Conservation (phyloP, 148 eudicot genomes). For the Amaranthus cruentus region DNA sequence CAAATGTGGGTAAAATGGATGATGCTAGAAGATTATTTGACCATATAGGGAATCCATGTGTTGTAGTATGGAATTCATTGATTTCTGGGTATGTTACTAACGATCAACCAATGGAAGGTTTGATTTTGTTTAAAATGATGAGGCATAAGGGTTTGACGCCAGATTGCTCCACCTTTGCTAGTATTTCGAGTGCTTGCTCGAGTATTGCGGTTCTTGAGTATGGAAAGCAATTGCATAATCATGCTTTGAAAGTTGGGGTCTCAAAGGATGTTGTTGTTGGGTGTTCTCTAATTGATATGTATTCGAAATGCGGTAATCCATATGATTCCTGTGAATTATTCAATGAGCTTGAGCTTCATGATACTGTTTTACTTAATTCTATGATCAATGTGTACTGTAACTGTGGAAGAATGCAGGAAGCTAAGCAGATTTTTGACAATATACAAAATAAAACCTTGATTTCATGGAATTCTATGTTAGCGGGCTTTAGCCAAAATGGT, state of each 20-base stretch:
- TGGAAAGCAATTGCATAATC: conserved; percentile 63
- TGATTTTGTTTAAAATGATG: conserved; percentile 48
- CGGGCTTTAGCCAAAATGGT: conserved; percentile 77
- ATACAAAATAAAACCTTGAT: conserved; percentile 63
- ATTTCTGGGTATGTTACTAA: conserved; percentile 68
- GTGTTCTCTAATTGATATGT: conserved; percentile 60
- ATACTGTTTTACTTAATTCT: conserved; percentile 75
- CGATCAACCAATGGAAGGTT: conserved; percentile 39
- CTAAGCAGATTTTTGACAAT: conserved; percentile 51
- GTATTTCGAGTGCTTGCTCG: conserved; percentile 54
- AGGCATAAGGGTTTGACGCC: conserved; percentile 35
- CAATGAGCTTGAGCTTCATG: conserved; percentile 53
- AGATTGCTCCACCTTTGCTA: conserved; percentile 65
- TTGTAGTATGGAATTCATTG: conserved; percentile 72
- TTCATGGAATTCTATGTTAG: conserved; percentile 89
- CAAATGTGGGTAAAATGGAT: conserved; percentile 51
- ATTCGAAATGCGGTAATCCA: conserved; percentile 62
- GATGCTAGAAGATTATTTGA: conserved; percentile 62
- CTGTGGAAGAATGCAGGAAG: conserved; percentile 75
- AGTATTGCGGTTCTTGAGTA: conserved; percentile 34
- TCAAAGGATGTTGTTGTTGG: conserved; percentile 46
- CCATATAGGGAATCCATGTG: conserved; percentile 36
- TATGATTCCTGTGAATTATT: conserved; percentile 60
- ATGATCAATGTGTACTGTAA: conserved; percentile 70
- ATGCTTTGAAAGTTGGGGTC: conserved; percentile 50